These are phyloP conservation scores for Ormosia semicastrata DNA, from an alignment of 306 rosid genomes.

Conservation along the genomic window DNA sequence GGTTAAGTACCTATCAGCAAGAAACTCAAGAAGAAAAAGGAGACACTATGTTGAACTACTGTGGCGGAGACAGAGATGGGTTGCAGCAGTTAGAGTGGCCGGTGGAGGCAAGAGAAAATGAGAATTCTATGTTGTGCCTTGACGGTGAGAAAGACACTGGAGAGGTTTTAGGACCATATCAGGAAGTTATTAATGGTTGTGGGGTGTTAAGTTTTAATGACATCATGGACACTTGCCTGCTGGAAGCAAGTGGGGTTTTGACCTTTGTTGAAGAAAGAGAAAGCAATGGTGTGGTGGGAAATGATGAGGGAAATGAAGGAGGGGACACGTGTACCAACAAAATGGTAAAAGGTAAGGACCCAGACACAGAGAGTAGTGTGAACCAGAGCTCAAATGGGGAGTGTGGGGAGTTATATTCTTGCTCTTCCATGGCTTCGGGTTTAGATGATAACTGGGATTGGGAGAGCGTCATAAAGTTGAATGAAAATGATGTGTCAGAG, in stretches of 20 bases:
- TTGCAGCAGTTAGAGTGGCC: too few relatives aligned
- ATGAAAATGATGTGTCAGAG: background rate
- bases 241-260: slow-evolving; percentile 27
- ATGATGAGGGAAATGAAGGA: background rate
- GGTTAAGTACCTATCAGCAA: background rate
- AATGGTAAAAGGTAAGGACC: background rate
- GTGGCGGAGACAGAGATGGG: background rate
- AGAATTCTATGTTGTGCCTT: background rate
- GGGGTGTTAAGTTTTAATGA: slow-evolving; percentile 34
- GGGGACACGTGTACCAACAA: background rate
- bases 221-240: slow-evolving; percentile 15
- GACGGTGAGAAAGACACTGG: background rate
- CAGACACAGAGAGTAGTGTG: background rate
- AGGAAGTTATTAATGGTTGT: slow-evolving; percentile 1
- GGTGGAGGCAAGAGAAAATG: background rate
- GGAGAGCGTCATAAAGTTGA: slow-evolving; percentile 32
- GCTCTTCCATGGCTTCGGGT: slow-evolving; percentile 4
- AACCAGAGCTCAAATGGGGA: slow-evolving; percentile 10
- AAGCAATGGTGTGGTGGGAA: background rate
- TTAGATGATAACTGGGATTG: slow-evolving; percentile 39
- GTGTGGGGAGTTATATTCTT: slow-evolving; percentile 17
- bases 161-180: background rate
- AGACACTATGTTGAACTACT: background rate
- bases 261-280: slow-evolving; percentile 18
- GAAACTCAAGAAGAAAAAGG: background rate